Conservation (phyloP, 169 alveolate genomes). For the Pseudocohnilembus persalinus region DNA sequence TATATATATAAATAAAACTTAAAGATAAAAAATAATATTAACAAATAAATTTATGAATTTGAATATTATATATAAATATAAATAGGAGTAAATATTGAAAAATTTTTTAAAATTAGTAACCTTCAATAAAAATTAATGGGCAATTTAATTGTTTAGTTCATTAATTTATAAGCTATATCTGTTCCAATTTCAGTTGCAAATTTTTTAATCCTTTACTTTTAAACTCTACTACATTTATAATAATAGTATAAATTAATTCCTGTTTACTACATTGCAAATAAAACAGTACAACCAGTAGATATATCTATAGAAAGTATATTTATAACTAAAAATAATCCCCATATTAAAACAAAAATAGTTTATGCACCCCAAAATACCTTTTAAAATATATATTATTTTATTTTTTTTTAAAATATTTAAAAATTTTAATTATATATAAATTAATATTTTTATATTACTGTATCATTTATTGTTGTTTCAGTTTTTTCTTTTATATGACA, state of each 20-base stretch:
- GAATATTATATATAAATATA: too few species aligned
- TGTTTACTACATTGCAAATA: not conserved
- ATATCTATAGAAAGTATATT: not conserved
- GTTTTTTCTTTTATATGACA: constrained; percentile 54
- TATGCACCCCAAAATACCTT: not conserved
- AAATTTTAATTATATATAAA: too few species aligned
- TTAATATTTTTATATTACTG: not conserved
- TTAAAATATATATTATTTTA: too few species aligned
- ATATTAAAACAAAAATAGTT: too few species aligned
- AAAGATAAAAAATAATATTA: too few species aligned
- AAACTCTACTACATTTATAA: not conserved
- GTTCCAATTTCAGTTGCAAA: not conserved
- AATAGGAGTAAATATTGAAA: too few species aligned
- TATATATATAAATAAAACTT: too few species aligned
- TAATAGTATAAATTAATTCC: not conserved
- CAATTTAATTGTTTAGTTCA: not conserved
- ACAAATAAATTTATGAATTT: too few species aligned
- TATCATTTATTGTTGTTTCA: not conserved
- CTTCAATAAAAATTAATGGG: too few species aligned
- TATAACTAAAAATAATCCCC: not conserved
- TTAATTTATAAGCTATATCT: not conserved
- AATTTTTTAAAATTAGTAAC: too few species aligned
- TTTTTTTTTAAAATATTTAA: too few species aligned
- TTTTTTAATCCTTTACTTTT: not conserved
- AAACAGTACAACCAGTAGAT: not conserved